Conservation (phyloP, 1,284 basidiomycete genomes). For the Ceratorhiza oryzae-sativae region DNA sequence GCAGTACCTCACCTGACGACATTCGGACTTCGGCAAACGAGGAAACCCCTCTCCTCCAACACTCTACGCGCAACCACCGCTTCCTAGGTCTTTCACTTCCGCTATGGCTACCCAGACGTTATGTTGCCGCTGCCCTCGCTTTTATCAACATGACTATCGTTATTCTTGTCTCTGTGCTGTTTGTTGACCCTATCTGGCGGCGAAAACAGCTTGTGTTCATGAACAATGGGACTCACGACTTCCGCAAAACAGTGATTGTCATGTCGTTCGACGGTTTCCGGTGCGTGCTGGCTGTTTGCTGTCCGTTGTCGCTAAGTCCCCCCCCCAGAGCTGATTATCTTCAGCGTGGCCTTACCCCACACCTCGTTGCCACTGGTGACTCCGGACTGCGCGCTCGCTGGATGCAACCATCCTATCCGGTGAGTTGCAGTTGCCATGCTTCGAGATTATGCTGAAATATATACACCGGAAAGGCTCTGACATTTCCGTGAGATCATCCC, state of each 20-base stretch:
- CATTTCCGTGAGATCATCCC: slow-evolving; percentile 77
- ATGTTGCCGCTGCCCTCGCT: slow-evolving; percentile 22
- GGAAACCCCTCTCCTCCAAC: slow-evolving; percentile 16
- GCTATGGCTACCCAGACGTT: slow-evolving; percentile 26
- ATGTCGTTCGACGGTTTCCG: slow-evolving; percentile 87
- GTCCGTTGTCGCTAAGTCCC: background rate
- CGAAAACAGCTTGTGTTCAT: slow-evolving; percentile 28
- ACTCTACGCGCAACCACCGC: slow-evolving; percentile 6
- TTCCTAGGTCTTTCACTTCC: slow-evolving; percentile 17
- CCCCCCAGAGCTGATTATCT: slow-evolving; percentile 77
- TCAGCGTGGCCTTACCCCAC: slow-evolving; percentile 79
- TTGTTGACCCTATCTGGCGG: slow-evolving; percentile 30
- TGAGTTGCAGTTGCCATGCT: slow-evolving; percentile 51
- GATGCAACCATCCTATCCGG: slow-evolving; percentile 87
- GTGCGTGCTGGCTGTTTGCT: slow-evolving; percentile 52
- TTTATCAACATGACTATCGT: slow-evolving; percentile 11
- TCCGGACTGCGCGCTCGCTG: slow-evolving; percentile 83
- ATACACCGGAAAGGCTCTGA: slow-evolving; percentile 70
- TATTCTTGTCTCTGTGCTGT: slow-evolving; percentile 12
- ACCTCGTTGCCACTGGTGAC: slow-evolving; percentile 77
- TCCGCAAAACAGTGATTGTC: slow-evolving; percentile 79
- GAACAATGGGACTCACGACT: slow-evolving; percentile 75
- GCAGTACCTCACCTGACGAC: slow-evolving; percentile 4
- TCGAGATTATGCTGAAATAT: background rate
- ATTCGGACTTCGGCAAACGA: background rate